Base-by-base conservation (phyloP, 371 early-diverging fungal species). In the Fennellomyces sp. region DNA sequence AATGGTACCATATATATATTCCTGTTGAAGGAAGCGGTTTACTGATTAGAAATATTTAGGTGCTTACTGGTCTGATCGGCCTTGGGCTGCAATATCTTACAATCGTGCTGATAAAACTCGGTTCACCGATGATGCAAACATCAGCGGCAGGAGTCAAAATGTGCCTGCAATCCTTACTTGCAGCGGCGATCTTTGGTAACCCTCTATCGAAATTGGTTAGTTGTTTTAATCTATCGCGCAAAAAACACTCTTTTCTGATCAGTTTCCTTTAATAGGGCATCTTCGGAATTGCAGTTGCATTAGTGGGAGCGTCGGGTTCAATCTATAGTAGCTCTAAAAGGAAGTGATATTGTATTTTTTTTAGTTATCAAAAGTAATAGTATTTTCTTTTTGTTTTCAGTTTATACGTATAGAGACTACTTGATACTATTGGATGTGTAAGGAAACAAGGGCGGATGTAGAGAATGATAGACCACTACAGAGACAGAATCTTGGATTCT, bases 61-160 rank as follows among this genome's bases (percentile, higher is more conserved):
- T 38, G 15, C 48, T 64, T 31, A 45, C 60, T 2, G 65, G 58
- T 8, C n/a, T 48, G 23, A 52, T 59, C n/a, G 53, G 56, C 25
- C 49, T 64, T 27, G 57, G 52, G 10, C 17, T 59, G 11, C 53
- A 54, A 25, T 8, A 53, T 13, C 30, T 54, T n/a, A 60, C 58
- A n/a, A 30, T 60, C 17, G 17, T 64, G 28, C 35, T 64, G 55
- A 55, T 64, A 45, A 48, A 59, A 25, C 23, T 54, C 19, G 28
- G 56, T 29, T 64, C 65, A 49, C 59, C 65, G 4, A 13, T 55
- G 7, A 55, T 41, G 19, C 52, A 55, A 35, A 45, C 45, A 31
- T 35, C 54, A 19, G 59, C 65, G 21, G 30, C 49, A 28, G 55
- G 55, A 28, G 35, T 55, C 45, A 64, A 64, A 31, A 55, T 57